phyloP scores from a whole-genome alignment of 2,329 filamentous ascomycete species.

The Coniochaeta sp. region DNA sequence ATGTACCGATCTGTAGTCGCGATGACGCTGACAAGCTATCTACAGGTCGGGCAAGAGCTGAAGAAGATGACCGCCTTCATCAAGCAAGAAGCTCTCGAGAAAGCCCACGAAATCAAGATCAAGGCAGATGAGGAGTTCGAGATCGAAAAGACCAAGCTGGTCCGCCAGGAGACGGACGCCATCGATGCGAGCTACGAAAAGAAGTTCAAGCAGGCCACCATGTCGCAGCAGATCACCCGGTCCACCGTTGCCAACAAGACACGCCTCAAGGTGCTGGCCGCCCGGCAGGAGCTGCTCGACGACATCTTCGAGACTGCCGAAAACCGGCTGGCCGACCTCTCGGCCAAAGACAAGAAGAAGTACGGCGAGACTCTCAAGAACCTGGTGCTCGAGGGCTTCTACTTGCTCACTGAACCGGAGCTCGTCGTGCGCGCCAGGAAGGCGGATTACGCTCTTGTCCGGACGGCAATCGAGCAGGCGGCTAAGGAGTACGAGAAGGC shows the following conservation, averaged over 20 bases:
- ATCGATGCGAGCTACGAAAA: slow-evolving; percentile 94
- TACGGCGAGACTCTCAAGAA: slow-evolving; percentile 73
- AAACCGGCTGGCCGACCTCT: slow-evolving; percentile 58
- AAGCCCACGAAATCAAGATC: slow-evolving; percentile 93
- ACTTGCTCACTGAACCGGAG: slow-evolving; percentile 76
- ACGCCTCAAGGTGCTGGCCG: slow-evolving; percentile 77
- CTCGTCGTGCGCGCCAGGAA: slow-evolving; percentile 69
- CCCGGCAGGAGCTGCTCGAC: slow-evolving; percentile 87
- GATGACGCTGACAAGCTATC: slow-evolving; percentile 10
- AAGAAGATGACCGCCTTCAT: slow-evolving; percentile 99
- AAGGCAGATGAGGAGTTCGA: slow-evolving; percentile 99
- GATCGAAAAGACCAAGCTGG: slow-evolving; percentile 98
- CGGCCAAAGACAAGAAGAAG: slow-evolving; percentile 61
- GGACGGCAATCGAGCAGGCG: slow-evolving; percentile 72
- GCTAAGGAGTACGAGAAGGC: slow-evolving; percentile 78
- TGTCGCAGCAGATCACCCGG: slow-evolving; percentile 97
- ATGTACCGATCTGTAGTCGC: slow-evolving; percentile 7
- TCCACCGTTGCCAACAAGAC: slow-evolving; percentile 97
- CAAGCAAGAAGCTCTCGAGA: slow-evolving; percentile 95
- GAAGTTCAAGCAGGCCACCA: slow-evolving; percentile 97
- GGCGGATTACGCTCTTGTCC: slow-evolving; percentile 67
- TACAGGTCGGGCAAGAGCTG: slow-evolving; percentile 90
- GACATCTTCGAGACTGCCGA: slow-evolving; percentile 76
- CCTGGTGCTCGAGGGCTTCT: slow-evolving; percentile 82
- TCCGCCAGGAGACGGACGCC: slow-evolving; percentile 85